Evolutionary conservation across 139 green algal species (phyloP), one percentile per base, ranked within the genome.

Genomic region (Bryopsis sp.): DNA sequence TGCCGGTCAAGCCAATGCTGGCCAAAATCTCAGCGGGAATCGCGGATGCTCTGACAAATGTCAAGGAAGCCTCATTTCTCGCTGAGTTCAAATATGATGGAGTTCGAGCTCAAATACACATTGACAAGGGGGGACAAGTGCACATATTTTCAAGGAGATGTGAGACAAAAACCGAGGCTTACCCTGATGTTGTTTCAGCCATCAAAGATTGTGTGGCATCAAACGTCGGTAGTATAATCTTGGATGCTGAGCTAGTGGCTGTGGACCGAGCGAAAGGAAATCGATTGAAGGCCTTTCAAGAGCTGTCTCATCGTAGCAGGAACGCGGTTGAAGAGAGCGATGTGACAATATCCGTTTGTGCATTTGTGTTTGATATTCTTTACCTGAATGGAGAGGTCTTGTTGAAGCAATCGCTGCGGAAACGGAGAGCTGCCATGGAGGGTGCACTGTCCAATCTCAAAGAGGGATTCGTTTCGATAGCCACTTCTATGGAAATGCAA

Each of bases 31-130:
- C 74, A 28, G 70, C 73, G 32, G 87, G 89, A 31, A 74, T 87
- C 4, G 48, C 57, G 22, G 81, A 91, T 39, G 87, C 78, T 11
- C 26, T 92, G 2, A 64, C 74, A 43, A 74, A 85, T 72, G 76
- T 91, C 36, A 58, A 59, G 46, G 68, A 67, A 5, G 54, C 39
- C 0, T 68, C 77, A 15, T 79, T 78, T 1, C 39, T 80, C 15
- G 80, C 81, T 2, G 88, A 96, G 78, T 89, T 81, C 77, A 96
- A 96, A 80, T 97, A 96, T 71, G 92, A 97, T 58, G 92, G 92
- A 0, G 67, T 84, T 78, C 67, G 92, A 0, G 84, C 87, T 15
- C 91, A 97, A 80, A 89, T 97, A 4, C 91, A 97, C 73, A 34
- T 96, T 35, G 59, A 79, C 67, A 26, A 57, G 1, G 72, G 79